Evolutionary conservation across 2,329 filamentous ascomycete genomes (phyloP), one percentile per base, ranked within the genome.

Genomic region (Scolecobasidium constrictum): DNA sequence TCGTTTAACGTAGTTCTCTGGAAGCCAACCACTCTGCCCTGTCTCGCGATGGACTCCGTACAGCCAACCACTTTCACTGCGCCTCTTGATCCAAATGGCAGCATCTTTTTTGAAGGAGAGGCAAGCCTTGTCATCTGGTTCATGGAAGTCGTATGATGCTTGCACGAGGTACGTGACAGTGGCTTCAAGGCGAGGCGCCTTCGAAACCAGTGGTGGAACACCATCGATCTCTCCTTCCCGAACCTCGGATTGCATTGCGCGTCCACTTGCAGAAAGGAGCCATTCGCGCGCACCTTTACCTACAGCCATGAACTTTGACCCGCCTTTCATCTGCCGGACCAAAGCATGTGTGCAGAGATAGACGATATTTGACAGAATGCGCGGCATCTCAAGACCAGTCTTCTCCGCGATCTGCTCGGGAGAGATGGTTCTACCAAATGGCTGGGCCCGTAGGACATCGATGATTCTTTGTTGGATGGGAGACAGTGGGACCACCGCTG

Each of bases 111-210:
- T 31, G n/a, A 31, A 31, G 9, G n/a, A 7, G 9, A 31, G 9
- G 26, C 26, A 31, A 9, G n/a, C 26, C 26, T 31, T n/a, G 26
- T 31, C 26, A 31, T 31, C 9, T 7, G 26, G 9, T 7, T 31
- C 26, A n/a, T 31, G 26, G n/a, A 31, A 31, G 26, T 31, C 26
- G n/a, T 31, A 31, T n/a, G n/a, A n/a, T n/a, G n/a, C n/a, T n/a
- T 31, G n/a, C 26, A n/a, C 26, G 26, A 31, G 26, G 9, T 9
- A 31, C 9, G 9, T 31, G 26, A 31, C 26, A 9, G 9, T 31
- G n/a, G n/a, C n/a, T 31, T n/a, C 26, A n/a, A 31, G 26, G 26
- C 26, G 26, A 31, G 9, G 26, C 9, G 26, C 26, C n/a, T 31
- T n/a, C 9, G 9, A 31, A 31, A 7, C n/a, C 26, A 31, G 26